Conservation (phyloP, 257 asterid genomes). For the Hygrophila difformis region DNA sequence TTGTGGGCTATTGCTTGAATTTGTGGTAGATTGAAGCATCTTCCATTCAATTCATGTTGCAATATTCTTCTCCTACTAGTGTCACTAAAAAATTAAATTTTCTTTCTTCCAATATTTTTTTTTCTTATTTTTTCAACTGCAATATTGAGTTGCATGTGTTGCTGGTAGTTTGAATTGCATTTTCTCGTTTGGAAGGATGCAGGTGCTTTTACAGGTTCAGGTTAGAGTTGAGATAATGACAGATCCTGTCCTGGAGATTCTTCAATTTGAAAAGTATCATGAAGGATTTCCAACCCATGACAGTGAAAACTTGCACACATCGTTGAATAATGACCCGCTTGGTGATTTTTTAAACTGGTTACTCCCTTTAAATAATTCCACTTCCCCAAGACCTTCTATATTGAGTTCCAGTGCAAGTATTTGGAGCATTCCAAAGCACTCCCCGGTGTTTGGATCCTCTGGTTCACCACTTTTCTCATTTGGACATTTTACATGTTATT, state of each 20-base stretch:
- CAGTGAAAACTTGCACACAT: slow-evolving; percentile 37
- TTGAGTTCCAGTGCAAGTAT: slow-evolving; percentile 61
- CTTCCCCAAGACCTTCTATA: slow-evolving; percentile 58
- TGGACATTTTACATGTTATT: slow-evolving; percentile 86
- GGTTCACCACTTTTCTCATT: slow-evolving; percentile 85
- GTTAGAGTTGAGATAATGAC: slow-evolving; percentile 60
- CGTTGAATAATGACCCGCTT: slow-evolving; percentile 59
- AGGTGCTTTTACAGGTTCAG: slow-evolving; percentile 89
- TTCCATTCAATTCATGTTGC: too few species aligned
- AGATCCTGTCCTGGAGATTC: slow-evolving; percentile 90
- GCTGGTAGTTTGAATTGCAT: too few species aligned
- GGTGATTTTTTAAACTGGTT: slow-evolving; percentile 80
- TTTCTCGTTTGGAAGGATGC: too few species aligned
- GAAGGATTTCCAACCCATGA: slow-evolving; percentile 36
- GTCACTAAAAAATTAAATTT: too few species aligned
- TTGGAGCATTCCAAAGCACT: slow-evolving; percentile 56
- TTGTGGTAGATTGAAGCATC: too few species aligned
- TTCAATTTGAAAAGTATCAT: slow-evolving; percentile 79
- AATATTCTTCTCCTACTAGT: too few species aligned
- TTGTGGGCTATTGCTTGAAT: too few species aligned
- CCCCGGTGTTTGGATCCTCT: slow-evolving; percentile 44
- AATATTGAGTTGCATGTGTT: too few species aligned
- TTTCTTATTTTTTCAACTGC: too few species aligned
- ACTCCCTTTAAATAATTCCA: slow-evolving; percentile 88
- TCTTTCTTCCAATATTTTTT: too few species aligned